Conservation (phyloP, 441 rosid genomes). For the Pelargonium cotyledonis region DNA sequence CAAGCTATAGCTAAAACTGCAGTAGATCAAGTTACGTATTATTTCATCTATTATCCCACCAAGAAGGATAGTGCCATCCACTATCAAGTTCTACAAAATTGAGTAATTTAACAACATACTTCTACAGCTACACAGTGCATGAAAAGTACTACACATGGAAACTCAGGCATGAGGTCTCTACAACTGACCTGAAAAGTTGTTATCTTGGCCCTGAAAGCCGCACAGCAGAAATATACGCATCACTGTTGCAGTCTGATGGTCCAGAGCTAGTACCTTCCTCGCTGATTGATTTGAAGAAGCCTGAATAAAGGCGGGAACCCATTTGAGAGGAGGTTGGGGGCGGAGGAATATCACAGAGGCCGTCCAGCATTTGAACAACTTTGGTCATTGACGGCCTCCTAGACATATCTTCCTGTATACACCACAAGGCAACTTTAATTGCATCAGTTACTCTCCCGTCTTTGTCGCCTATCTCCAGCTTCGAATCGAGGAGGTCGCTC, state of each 20-base stretch:
- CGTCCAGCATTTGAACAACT: conserved; percentile 58
- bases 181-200: no score
- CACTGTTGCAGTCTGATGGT: conserved; percentile 66
- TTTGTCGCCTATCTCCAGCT: conserved; percentile 16
- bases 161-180: no score
- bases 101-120: no score
- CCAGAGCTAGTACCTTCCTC: conserved; percentile 72
- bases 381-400: conserved; percentile 35
- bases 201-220: conserved; percentile 93
- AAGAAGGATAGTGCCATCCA: no score
- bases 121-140: no score
- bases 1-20: no score
- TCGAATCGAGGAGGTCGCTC: conserved; percentile 27
- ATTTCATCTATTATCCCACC: no score
- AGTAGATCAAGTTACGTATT: no score
- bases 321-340: conserved; percentile 65
- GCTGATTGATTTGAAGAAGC: conserved; percentile 41
- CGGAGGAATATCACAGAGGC: conserved; percentile 50
- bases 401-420: conserved; percentile 35
- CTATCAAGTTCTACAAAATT: no score
- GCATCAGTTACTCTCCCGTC: conserved; percentile 27
- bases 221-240: conserved; percentile 63
- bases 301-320: conserved; percentile 54
- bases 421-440: conserved; percentile 35
- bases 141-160: no score